These are phyloP conservation scores for Suillus sp. DNA, from an alignment of 768 basidiomycete species.

Conservation along the genomic window DNA sequence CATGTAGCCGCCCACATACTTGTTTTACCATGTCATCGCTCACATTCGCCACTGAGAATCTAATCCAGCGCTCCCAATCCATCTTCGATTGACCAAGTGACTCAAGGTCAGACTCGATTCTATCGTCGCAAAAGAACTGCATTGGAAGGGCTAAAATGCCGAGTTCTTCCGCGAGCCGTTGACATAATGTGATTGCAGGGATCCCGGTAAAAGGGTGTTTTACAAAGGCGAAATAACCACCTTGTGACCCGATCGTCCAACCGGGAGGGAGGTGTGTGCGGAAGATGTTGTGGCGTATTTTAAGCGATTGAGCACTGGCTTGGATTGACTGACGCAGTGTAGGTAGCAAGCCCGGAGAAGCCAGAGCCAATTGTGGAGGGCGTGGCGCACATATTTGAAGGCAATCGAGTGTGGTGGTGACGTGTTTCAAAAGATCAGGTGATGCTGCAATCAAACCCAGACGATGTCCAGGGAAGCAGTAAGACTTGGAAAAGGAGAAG, in stretches of 20 bases:
- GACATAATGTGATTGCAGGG: conserved; percentile 54
- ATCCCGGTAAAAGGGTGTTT: conserved; percentile 57
- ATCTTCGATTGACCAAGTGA: conserved; percentile 28
- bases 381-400: conserved; percentile 81
- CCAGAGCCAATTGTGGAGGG: conserved; percentile 68
- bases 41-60: conserved; percentile 85
- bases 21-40: conserved; percentile 56
- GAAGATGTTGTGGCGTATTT: conserved; percentile 60
- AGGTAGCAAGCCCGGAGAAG: conserved; percentile 50
- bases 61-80: conserved; percentile 63
- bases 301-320: conserved; percentile 49
- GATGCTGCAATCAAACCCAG: conserved; percentile 73
- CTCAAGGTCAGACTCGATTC: conserved; percentile 18
- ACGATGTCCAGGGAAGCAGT: conserved; percentile 81
- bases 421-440: conserved; percentile 47
- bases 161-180: conserved; percentile 56
- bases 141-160: conserved; percentile 73
- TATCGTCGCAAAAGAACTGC: conserved; percentile 51
- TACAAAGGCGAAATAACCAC: conserved; percentile 82
- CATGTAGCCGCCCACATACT: conserved; percentile 54
- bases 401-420: conserved; percentile 71
- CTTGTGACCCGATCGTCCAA: conserved; percentile 67
- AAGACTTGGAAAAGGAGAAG: conserved; percentile 82
- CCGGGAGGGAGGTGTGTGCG: conserved; percentile 42
- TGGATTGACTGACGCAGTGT: conserved; percentile 54